Conservation (phyloP, 352 stramenopile genomes). For the Aphanomyces cochlioides region DNA sequence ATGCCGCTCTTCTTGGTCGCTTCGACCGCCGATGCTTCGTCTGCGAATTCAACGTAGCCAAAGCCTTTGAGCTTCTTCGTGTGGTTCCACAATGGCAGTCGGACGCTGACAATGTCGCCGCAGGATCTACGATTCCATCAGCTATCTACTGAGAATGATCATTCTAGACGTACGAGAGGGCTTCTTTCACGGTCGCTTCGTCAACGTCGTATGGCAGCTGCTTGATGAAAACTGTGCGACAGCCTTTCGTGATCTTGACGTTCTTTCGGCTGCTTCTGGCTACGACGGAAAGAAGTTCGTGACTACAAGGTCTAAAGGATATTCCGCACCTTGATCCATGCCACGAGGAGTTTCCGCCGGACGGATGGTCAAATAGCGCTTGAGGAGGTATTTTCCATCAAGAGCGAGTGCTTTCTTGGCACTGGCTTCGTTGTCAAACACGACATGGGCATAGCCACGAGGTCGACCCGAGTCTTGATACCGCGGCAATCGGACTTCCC, state of each 20-base stretch:
- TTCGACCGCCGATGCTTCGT: constrained; percentile 61
- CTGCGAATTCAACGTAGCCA: constrained; percentile 90
- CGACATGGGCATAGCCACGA: constrained; percentile 90
- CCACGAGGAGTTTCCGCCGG: constrained; percentile 65
- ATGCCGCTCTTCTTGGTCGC: constrained; percentile 76
- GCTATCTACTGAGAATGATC: neutral
- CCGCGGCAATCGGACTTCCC: constrained; percentile 91
- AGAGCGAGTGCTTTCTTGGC: constrained; percentile 78
- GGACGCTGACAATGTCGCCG: constrained; percentile 89
- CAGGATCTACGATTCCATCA: constrained; percentile 41
- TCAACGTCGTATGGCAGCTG: constrained; percentile 93
- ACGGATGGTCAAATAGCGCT: constrained; percentile 87
- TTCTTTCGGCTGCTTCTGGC: constrained; percentile 61
- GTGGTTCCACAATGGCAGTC: constrained; percentile 91
- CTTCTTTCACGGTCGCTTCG: constrained; percentile 76
- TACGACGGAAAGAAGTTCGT: constrained; percentile 28
- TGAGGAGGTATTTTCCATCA: constrained; percentile 83
- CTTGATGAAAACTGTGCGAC: constrained; percentile 91
- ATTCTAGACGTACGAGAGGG: constrained; percentile 47
- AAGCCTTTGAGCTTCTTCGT: constrained; percentile 96
- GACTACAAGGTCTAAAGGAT: neutral
- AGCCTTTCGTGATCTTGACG: constrained; percentile 72
- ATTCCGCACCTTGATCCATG: constrained; percentile 39
- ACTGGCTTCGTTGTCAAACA: constrained; percentile 77
- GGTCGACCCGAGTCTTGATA: constrained; percentile 88